Conservation (phyloP, 805 yeast species). For the Candida caryicola region DNA sequence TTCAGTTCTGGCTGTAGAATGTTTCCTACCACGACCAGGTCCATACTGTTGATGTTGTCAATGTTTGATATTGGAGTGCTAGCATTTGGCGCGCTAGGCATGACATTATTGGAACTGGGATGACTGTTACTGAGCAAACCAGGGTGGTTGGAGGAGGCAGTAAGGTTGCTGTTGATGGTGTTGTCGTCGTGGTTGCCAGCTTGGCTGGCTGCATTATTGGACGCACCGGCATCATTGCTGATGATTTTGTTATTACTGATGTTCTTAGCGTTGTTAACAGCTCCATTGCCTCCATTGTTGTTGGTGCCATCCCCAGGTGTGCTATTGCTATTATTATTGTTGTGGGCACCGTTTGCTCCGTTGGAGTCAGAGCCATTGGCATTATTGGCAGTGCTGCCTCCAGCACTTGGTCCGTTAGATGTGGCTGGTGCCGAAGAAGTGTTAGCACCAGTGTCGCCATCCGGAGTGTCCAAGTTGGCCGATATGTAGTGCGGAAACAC, state of each 20-base stretch:
- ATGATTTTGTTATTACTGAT: no score
- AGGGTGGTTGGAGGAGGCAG: slow-evolving; percentile 1
- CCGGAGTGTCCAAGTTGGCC: slow-evolving; percentile 1
- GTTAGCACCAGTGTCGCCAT: not conserved
- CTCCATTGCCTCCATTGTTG: not conserved
- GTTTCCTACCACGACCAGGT: not conserved
- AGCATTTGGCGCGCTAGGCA: not conserved
- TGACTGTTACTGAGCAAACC: not conserved
- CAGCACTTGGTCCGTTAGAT: not conserved
- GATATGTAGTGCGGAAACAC: slow-evolving; percentile 8
- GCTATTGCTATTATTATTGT: not conserved
- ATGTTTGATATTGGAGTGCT: slow-evolving; percentile 1
- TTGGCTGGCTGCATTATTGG: slow-evolving; percentile 5
- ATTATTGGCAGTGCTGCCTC: not conserved
- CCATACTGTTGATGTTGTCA: slow-evolving; percentile 3
- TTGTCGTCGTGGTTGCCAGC: not conserved
- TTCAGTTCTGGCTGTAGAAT: slow-evolving; percentile 6
- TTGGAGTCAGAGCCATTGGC: not conserved
- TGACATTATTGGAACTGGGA: not conserved
- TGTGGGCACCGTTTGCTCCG: not conserved
- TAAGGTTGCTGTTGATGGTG: not conserved
- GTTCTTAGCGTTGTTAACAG: not conserved
- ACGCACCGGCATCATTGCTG: not conserved
- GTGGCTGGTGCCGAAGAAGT: not conserved
- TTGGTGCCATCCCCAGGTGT: no score